phyloP scores from a whole-genome alignment of 805 yeast species.

The Kazachstania taianensis region DNA sequence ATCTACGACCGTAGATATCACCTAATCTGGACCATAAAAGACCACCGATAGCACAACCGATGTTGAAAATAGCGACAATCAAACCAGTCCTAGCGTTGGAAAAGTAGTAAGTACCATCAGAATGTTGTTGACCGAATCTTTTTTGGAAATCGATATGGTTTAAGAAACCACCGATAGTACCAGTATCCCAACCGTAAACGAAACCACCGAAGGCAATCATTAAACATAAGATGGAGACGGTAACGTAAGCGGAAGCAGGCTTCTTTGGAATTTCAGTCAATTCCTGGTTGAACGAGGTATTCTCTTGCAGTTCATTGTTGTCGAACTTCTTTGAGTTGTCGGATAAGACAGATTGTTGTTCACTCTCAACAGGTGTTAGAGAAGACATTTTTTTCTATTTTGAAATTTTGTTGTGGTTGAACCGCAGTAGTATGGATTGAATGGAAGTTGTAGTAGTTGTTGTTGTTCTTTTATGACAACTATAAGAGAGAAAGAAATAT shows the following conservation, averaged over 20 bases:
- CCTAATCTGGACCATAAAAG: slow-evolving; percentile 47
- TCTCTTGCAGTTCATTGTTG: background rate
- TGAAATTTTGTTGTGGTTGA: background rate
- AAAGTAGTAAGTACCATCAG: slow-evolving; percentile 36
- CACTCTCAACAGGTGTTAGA: background rate
- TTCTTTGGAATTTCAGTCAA: slow-evolving; percentile 23
- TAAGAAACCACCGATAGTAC: slow-evolving; percentile 68
- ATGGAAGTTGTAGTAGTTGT: background rate
- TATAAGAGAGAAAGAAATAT: background rate
- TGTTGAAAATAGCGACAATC: slow-evolving; percentile 51
- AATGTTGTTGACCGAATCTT: slow-evolving; percentile 44
- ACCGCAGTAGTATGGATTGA: background rate
- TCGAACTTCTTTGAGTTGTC: background rate
- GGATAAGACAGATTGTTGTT: background rate
- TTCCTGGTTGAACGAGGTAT: slow-evolving; percentile 4
- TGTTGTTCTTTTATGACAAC: background rate
- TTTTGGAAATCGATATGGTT: slow-evolving; percentile 41
- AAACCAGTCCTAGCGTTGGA: slow-evolving; percentile 48
- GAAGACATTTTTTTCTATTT: background rate
- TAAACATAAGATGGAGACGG: slow-evolving; percentile 26
- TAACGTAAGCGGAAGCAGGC: slow-evolving; percentile 28
- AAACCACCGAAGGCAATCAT: slow-evolving; percentile 31
- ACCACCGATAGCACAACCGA: slow-evolving; percentile 73
- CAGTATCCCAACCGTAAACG: slow-evolving; percentile 70
- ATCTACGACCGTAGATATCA: slow-evolving; percentile 57